Base-by-base conservation (phyloP, 345 rosid genomes). In the Fremontodendron californicum region DNA sequence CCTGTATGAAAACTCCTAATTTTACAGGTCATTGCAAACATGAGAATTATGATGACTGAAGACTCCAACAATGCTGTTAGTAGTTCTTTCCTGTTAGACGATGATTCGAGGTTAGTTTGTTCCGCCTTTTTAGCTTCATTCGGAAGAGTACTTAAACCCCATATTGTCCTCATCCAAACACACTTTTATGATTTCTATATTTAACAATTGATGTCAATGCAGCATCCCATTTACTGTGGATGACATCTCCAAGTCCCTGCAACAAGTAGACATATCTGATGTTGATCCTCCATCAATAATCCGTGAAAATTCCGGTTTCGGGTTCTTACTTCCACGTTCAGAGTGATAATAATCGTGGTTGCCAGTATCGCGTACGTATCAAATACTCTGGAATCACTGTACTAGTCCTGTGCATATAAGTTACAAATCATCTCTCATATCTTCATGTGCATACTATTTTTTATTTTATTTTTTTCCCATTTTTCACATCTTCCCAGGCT, bases 221-320 rank as follows among this genome's bases (percentile, higher is more conserved):
- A 96, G 99, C 89, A 96, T 96, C 31, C 99, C 99, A 3, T 96
- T 96, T 84, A 88, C 99, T 6, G 98, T 93, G 80, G 98, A 96
- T 74, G 99, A 96, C 85, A 96, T 96, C 87, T 96, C 99, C 76
- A 96, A 94, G 85, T 88, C 98, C 58, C 88, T 96, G 97, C 88
- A 87, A 76, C 86, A 89, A 88, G 95, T 92, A 58, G 99, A 93
- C 84, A 86, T 96, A 49, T 82, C 94, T 37, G 97, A 94, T 70
- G 81, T 96, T 1, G 97, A 96, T 60, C 95, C 99, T 63, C 99
- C 99, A 21, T 73, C 92, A 31, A 49, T 92, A 51, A 90, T 93
- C 76, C 93, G 97, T 6, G 99, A 96, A 77, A 93, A 96, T 82
- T 92, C 98, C 0, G 94, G 97, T 78, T 93, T 96, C 37, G 91